Conservation (phyloP, 208 protist genomes). For the Phytomonas francai region DNA sequence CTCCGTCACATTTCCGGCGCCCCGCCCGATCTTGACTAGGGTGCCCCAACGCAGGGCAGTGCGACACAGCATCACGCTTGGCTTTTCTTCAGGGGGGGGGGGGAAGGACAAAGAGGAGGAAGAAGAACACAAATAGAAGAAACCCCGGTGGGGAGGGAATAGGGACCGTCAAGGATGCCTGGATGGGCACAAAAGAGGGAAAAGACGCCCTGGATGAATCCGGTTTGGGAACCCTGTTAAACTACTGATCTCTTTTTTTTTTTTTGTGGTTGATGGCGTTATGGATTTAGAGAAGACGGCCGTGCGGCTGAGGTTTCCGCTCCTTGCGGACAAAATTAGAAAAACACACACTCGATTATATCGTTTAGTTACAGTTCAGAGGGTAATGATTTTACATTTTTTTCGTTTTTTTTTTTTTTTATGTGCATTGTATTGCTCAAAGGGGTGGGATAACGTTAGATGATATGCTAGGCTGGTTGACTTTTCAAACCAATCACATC, state of each 20-base stretch:
- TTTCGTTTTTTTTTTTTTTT: background rate
- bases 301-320: no score
- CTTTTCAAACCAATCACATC: background rate
- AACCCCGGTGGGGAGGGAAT: background rate
- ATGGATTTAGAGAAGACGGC: no score
- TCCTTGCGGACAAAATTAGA: background rate
- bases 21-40: slow-evolving; percentile 75
- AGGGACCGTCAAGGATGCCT: background rate
- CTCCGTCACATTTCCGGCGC: slow-evolving; percentile 68
- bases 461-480: background rate
- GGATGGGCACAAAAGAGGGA: background rate
- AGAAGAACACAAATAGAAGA: slow-evolving; percentile 13
- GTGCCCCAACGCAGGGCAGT: slow-evolving; percentile 37
- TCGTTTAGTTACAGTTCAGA: no score
- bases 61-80: slow-evolving; percentile 31
- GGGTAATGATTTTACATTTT: background rate
- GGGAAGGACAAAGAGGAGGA: slow-evolving; percentile 13
- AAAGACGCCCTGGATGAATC: background rate
- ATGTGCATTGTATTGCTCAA: no score
- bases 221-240: background rate
- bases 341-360: no score
- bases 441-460: background rate
- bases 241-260: background rate
- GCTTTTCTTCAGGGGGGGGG: background rate
- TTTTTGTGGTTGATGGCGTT: background rate